A percentile compares a stretch with the other conserved stretches of the same genome.
Evolutionary conservation across 2,329 filamentous ascomycete species (phyloP).

Genomic region (Xylaria sp.): DNA sequence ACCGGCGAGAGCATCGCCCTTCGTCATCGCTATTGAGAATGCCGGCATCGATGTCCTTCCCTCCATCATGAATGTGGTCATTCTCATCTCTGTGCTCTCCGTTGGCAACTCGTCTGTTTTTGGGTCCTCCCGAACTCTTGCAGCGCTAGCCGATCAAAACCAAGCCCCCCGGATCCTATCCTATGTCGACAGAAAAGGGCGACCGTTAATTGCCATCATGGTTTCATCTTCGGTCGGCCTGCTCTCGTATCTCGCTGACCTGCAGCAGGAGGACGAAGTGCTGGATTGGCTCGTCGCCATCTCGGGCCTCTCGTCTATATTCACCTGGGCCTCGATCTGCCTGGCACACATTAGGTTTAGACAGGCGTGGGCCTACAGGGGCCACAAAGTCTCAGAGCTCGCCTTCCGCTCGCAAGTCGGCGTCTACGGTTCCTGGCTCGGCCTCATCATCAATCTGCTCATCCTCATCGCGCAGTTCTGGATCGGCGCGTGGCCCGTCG

Average conservation of each 20-base stretch:
- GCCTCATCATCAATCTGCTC: slow-evolving; percentile 74
- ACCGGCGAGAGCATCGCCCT: slow-evolving; percentile 80
- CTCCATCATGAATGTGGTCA: slow-evolving; percentile 93
- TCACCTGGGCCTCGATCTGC: slow-evolving; percentile 86
- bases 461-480: slow-evolving; percentile 87
- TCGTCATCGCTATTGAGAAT: slow-evolving; percentile 87
- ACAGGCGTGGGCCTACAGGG: slow-evolving; percentile 72
- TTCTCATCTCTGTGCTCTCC: slow-evolving; percentile 86
- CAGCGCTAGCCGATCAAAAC: slow-evolving; percentile 85
- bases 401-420: slow-evolving; percentile 84
- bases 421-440: slow-evolving; percentile 78
- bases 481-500: slow-evolving; percentile 80
- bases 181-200: slow-evolving; percentile 83
- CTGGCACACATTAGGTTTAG: slow-evolving; percentile 93
- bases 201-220: slow-evolving; percentile 75
- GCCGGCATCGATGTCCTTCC: slow-evolving; percentile 82
- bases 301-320: slow-evolving; percentile 74
- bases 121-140: slow-evolving; percentile 86
- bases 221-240: slow-evolving; percentile 72
- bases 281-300: slow-evolving; percentile 83
- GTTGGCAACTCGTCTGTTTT: slow-evolving; percentile 94
- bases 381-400: slow-evolving; percentile 75
- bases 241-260: slow-evolving; percentile 77
- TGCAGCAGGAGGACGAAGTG: slow-evolving; percentile 62
- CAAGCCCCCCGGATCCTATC: slow-evolving; percentile 79